These are phyloP conservation scores for Zygosaccharomyces rouxii DNA, from an alignment of 805 yeast species.

Conservation along the genomic window DNA sequence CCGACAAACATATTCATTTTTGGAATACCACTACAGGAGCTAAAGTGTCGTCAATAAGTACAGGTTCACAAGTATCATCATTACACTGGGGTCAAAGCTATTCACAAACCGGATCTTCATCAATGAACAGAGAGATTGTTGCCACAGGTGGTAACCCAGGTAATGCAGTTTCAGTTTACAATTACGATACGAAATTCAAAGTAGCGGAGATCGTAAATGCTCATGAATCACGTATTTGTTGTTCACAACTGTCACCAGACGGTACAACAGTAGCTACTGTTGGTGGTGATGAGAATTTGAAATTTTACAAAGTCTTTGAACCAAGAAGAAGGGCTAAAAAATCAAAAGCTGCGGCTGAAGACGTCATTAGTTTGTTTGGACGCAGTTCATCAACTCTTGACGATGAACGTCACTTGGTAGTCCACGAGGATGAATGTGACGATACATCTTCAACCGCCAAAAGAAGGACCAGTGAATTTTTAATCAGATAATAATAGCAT, in stretches of 20 bases:
- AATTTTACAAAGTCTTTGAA: slow-evolving; percentile 91
- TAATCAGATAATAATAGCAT: slow-evolving; percentile 21
- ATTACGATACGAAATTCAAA: slow-evolving; percentile 78
- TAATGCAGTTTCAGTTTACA: slow-evolving; percentile 76
- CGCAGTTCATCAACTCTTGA: slow-evolving; percentile 10
- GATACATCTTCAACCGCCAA: slow-evolving; percentile 14
- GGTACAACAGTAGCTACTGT: slow-evolving; percentile 87
- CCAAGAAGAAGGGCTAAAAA: slow-evolving; percentile 37
- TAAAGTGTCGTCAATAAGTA: slow-evolving; percentile 76
- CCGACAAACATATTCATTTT: slow-evolving; percentile 83
- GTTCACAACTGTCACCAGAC: slow-evolving; percentile 84
- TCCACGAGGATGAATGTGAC: slow-evolving; percentile 12
- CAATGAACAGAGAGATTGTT: slow-evolving; percentile 58
- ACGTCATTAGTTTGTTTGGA: slow-evolving; percentile 16
- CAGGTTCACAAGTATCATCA: slow-evolving; percentile 93
- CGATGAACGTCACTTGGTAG: slow-evolving; percentile 8
- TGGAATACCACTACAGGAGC: slow-evolving; percentile 95
- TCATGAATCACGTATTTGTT: slow-evolving; percentile 83
- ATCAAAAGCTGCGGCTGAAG: slow-evolving; percentile 29
- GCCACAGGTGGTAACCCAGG: slow-evolving; percentile 94
- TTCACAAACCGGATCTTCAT: slow-evolving; percentile 10
- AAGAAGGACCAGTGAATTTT: slow-evolving; percentile 23
- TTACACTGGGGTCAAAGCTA: slow-evolving; percentile 76
- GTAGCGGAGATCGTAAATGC: slow-evolving; percentile 84
- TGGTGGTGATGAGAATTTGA: slow-evolving; percentile 93